Conservation (phyloP, 2,329 filamentous ascomycete genomes). For the Clarireedia homoeocarpa region DNA sequence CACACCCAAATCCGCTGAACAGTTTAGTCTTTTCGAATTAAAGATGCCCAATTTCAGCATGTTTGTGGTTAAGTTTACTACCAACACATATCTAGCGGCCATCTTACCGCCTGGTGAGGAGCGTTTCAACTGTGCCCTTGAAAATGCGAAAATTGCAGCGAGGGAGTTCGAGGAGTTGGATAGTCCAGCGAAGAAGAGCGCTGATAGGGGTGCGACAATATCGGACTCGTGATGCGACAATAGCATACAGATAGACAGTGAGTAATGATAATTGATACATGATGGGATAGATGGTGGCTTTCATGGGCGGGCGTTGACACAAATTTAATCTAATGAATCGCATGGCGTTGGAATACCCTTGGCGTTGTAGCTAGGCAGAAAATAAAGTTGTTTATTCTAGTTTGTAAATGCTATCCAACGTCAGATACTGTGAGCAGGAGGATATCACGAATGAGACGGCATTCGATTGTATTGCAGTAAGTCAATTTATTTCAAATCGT, state of each 20-base stretch:
- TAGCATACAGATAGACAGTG: not conserved
- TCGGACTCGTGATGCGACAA: not conserved
- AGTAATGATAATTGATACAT: not conserved
- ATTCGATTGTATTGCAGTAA: no score
- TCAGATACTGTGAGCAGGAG: no score
- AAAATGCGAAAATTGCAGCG: conserved; percentile 83
- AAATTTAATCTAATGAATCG: not conserved
- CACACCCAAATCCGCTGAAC: conserved; percentile 71
- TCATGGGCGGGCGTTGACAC: not conserved
- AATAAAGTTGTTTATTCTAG: not conserved
- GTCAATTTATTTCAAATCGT: no score
- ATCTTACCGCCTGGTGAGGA: conserved; percentile 87
- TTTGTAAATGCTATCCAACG: not conserved
- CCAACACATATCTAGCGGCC: conserved; percentile 94
- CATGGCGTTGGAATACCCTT: conserved; percentile 10
- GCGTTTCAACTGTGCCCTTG: conserved; percentile 79
- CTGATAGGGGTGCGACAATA: conserved; percentile 22
- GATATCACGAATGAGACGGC: no score
- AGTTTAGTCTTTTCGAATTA: conserved; percentile 74
- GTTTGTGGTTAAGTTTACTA: conserved; percentile 91
- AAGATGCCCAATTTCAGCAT: conserved; percentile 80
- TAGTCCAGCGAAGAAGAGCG: conserved; percentile 34
- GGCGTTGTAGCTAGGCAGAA: not conserved
- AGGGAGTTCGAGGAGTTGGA: conserved; percentile 69
- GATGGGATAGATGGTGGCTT: not conserved